Conservation (phyloP, 2,329 filamentous ascomycete species). For the Biscogniauxia mediterranea region DNA sequence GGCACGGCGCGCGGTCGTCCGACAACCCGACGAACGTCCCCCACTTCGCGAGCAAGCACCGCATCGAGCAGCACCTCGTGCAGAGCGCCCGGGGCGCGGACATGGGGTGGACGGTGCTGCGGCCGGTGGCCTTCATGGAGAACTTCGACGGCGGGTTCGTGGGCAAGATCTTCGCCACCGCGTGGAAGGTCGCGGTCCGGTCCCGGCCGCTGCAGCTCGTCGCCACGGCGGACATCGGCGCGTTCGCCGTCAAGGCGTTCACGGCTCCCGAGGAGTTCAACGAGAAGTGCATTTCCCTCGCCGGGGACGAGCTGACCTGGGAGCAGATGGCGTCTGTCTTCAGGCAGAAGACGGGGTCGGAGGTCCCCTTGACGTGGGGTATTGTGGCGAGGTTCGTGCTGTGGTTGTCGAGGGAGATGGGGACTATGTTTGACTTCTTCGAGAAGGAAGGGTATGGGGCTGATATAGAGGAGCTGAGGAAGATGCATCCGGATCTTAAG, state of each 20-base stretch:
- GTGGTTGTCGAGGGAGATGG: constrained; percentile 3
- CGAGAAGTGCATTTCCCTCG: neutral
- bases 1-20: constrained; percentile 52
- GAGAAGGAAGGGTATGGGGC: constrained; percentile 5
- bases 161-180: constrained; percentile 27
- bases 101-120: constrained; percentile 61
- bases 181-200: neutral
- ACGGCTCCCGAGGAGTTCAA: neutral
- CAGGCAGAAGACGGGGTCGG: neutral
- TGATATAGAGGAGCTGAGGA: neutral
- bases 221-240: neutral
- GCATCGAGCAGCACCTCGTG: constrained; percentile 59
- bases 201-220: neutral
- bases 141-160: constrained; percentile 39
- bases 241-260: neutral
- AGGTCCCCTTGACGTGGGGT: neutral
- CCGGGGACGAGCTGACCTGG: neutral
- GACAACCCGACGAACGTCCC: constrained; percentile 54
- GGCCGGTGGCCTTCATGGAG: constrained; percentile 63
- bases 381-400: constrained; percentile 1
- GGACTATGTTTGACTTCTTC: constrained; percentile 5
- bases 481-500: constrained; percentile 1
- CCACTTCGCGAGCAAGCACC: constrained; percentile 61
- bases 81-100: constrained; percentile 32
- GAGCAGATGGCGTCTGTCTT: neutral